Percentiles rank a stretch among this genome's conserved stretches.
Conservation (phyloP, 345 rosid genomes). For the Eucalyptus cloeziana region DNA sequence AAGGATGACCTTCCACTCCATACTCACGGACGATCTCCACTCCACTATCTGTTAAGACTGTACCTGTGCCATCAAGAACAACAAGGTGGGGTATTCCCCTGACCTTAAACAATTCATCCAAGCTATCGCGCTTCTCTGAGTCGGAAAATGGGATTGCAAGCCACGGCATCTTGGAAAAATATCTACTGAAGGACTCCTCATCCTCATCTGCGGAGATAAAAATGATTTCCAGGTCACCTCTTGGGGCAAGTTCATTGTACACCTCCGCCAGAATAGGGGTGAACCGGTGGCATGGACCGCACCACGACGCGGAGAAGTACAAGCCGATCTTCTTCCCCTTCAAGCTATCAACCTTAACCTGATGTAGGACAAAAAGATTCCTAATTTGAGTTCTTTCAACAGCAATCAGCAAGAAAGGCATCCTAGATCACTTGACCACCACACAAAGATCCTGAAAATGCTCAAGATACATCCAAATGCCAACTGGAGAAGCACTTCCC, state of each 20-base stretch:
- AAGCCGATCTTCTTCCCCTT: conserved; percentile 68
- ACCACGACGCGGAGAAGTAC: conserved; percentile 86
- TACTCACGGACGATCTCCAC: conserved; percentile 39
- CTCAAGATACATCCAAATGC: neutral
- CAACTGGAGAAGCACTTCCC: neutral
- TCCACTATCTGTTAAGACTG: conserved; percentile 29
- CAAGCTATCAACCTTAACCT: conserved; percentile 63
- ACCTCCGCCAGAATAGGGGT: conserved; percentile 54
- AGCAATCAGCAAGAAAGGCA: neutral
- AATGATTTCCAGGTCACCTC: conserved; percentile 45
- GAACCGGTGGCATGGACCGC: conserved; percentile 58
- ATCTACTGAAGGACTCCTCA: conserved; percentile 37
- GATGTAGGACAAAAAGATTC: neutral
- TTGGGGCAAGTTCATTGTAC: conserved; percentile 32
- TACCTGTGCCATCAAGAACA: conserved; percentile 53
- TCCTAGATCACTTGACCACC: neutral
- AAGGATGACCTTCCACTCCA: conserved; percentile 63
- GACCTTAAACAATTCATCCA: conserved; percentile 44
- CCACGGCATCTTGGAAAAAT: conserved; percentile 84
- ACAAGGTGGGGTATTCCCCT: conserved; percentile 66
- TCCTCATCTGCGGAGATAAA: conserved; percentile 48
- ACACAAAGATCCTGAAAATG: neutral
- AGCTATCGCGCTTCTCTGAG: conserved; percentile 27
- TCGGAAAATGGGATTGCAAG: conserved; percentile 73
- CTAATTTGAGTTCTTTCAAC: neutral